Base-by-base conservation (phyloP, 768 basidiomycete species). In the Suillus clintonianus region DNA sequence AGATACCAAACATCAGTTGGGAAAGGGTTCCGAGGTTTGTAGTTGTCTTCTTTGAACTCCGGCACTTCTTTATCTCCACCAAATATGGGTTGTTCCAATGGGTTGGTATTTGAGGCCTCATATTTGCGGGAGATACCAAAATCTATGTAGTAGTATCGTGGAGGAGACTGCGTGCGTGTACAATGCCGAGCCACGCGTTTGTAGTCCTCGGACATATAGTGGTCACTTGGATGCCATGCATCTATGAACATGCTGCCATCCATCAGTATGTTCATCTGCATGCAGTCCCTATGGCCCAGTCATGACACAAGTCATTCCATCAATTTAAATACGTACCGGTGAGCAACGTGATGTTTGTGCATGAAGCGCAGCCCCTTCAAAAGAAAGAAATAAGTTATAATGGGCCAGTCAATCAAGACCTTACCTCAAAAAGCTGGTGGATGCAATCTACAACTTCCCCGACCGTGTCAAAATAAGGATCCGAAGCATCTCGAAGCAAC, bases 21-120 rank as follows among this genome's bases (percentile, higher is more conserved):
- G 42, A 84, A 85, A 0, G 81, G 80, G 62, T 84, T 67, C 9
- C 73, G 68, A 1, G 71, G 74, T 2, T 62, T 53, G 0, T 59
- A 50, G 4, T 60, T 68, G 24, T 71, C 68, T 30, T 74, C 69
- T 15, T 69, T 62, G 48, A 76, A 77, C 54, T 83, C 82, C 0
- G 83, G 82, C 0, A 76, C 77, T 0, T 78, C 70, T 61, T 75
- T 76, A 67, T 86, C 83, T 2, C 78, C 82, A 0, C 82, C 83
- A 5, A 64, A 65, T 2, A 80, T 70, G 0, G 77, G 73, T 6
- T 57, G 32, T 39, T 75, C 77, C 0, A 64, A 62, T 0, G 79
- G 78, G 0, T 68, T 56, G 0, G 67, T 62, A 5, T 76, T 67
- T 0, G 69, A 60, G 0, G 77, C 74, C 0, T 64, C 68, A 37